These are phyloP conservation scores for Penstemon newberryi DNA, from an alignment of 257 asterid genomes.

Conservation along the genomic window DNA sequence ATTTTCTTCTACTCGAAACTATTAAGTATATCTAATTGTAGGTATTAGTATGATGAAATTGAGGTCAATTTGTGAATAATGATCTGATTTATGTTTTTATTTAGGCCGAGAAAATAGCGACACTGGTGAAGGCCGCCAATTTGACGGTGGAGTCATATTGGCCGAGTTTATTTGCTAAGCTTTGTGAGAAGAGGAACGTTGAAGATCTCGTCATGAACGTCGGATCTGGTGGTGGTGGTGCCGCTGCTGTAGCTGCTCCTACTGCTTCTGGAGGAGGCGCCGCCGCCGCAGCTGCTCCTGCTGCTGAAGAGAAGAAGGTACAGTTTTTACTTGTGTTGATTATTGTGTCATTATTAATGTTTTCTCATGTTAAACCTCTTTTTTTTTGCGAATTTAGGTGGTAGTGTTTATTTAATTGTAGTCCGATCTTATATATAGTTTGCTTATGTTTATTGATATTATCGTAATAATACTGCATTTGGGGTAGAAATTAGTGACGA, in stretches of 20 bases:
- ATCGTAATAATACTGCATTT: no score
- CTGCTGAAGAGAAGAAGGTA: conserved; percentile 56
- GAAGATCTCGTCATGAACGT: conserved; percentile 60
- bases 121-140: conserved; percentile 57
- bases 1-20: not conserved
- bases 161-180: conserved; percentile 72
- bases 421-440: not conserved
- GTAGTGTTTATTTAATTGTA: not conserved
- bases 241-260: conserved; percentile 49
- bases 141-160: conserved; percentile 70
- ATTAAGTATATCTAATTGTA: not conserved
- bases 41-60: not conserved
- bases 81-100: not conserved
- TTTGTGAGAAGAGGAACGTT: conserved; percentile 63
- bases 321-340: not conserved
- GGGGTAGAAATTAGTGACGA: no score
- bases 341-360: not conserved
- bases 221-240: conserved; percentile 73
- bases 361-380: not conserved
- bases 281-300: conserved; percentile 62
- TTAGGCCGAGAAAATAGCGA: conserved; percentile 66
- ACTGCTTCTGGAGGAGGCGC: conserved; percentile 47
- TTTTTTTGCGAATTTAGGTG: no score
- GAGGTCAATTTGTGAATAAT: not conserved
- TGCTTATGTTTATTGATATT: not conserved